phyloP scores from a whole-genome alignment of 768 basidiomycete genomes.

The Filobasidium floriforme region DNA sequence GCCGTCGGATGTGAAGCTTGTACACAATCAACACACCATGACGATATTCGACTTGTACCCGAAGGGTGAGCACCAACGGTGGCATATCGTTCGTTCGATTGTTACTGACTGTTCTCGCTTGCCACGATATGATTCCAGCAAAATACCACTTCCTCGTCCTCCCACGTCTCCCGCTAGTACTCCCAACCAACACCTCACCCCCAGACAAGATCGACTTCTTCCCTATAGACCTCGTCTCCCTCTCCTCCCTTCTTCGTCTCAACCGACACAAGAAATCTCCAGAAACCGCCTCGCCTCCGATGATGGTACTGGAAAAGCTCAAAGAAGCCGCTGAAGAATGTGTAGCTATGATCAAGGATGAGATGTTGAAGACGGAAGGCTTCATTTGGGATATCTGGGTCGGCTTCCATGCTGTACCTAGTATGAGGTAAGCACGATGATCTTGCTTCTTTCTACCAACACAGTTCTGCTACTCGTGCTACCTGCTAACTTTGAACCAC shows the following conservation, averaged over 20 bases:
- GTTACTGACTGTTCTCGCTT: background rate
- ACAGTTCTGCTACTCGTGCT: too few species aligned
- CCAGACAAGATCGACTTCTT: background rate
- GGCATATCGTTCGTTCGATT: too few species aligned
- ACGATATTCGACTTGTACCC: constrained; percentile 43
- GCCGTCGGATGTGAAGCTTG: constrained; percentile 1
- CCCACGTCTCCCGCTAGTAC: constrained; percentile 53
- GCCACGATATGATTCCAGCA: too few species aligned
- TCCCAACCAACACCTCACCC: background rate
- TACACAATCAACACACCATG: constrained; percentile 22
- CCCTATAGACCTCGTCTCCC: background rate
- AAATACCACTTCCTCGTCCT: constrained; percentile 81
- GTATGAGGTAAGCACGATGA: constrained; percentile 63
- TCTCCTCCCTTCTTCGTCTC: constrained; percentile 15
- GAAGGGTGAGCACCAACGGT: too few species aligned
- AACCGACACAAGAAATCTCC: background rate
- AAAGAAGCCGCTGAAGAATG: constrained; percentile 55
- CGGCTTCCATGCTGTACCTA: constrained; percentile 79
- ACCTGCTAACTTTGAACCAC: too few species aligned
- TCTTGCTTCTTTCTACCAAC: background rate
- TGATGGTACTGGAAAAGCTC: constrained; percentile 53
- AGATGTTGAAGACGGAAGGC: constrained; percentile 59
- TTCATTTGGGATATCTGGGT: constrained; percentile 53
- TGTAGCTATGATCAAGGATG: constrained; percentile 60
- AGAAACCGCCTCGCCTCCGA: constrained; percentile 17